These are phyloP conservation scores for Heliamphora pulchella DNA, from an alignment of 179 eudicot species.

Conservation along the genomic window DNA sequence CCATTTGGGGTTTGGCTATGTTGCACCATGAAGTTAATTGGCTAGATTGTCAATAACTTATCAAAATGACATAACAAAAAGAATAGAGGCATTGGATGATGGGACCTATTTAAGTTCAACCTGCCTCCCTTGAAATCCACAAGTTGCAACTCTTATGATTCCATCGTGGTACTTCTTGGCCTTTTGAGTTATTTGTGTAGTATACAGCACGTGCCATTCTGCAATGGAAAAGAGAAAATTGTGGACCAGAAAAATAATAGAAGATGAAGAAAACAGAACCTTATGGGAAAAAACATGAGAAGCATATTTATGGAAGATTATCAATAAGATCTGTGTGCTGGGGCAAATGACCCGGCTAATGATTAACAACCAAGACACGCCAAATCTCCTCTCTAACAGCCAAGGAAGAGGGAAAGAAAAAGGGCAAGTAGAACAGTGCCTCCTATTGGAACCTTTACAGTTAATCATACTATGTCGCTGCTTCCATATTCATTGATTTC, in stretches of 20 bases:
- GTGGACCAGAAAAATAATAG: not conserved
- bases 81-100: not conserved
- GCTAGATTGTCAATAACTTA: not conserved
- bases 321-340: not conserved
- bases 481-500: conserved; percentile 1
- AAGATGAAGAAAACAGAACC: not conserved
- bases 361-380: not conserved
- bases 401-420: not conserved
- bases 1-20: not conserved
- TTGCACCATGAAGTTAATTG: not conserved
- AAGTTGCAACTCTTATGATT: conserved; percentile 41
- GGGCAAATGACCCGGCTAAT: not conserved
- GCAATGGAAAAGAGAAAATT: conserved; percentile 10
- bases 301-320: not conserved
- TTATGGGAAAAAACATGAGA: not conserved
- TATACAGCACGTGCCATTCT: conserved; percentile 87
- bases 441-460: not conserved
- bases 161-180: conserved; percentile 93
- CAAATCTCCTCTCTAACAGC: not conserved
- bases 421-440: not conserved
- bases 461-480: not conserved
- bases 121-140: conserved; percentile 72
- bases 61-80: conserved; percentile 4
- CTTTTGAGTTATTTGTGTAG: conserved; percentile 71
- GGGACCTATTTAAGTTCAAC: conserved; percentile 26